Conservation (phyloP, 2,329 filamentous ascomycete species). For the Venturiaceae sp. region DNA sequence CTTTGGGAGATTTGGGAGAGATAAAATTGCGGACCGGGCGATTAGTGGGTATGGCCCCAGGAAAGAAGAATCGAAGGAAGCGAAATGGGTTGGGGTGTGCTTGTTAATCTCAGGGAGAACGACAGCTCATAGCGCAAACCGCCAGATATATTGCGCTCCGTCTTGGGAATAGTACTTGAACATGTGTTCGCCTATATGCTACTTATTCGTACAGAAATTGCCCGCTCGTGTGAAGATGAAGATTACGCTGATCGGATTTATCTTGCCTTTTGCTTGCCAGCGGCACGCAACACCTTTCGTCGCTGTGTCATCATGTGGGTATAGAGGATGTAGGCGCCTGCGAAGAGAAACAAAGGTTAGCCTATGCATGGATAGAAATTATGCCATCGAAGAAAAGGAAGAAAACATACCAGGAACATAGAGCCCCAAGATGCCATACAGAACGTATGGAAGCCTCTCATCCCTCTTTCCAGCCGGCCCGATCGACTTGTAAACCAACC, state of each 20-base stretch:
- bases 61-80: neutral
- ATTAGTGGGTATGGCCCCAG: neutral
- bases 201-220: neutral
- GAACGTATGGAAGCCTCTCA: slow-evolving; percentile 45
- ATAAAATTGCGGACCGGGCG: neutral
- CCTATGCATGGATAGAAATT: neutral
- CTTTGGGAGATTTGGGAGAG: neutral
- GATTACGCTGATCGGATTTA: neutral
- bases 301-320: slow-evolving; percentile 93
- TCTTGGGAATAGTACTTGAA: neutral
- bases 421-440: slow-evolving; percentile 57
- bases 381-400: slow-evolving; percentile 2
- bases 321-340: slow-evolving; percentile 73
- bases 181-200: neutral
- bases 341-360: slow-evolving; percentile 10
- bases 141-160: neutral
- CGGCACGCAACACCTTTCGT: slow-evolving; percentile 62
- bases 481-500: slow-evolving; percentile 64
- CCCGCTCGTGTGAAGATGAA: neutral
- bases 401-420: slow-evolving; percentile 69
- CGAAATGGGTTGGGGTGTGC: neutral
- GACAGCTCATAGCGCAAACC: neutral
- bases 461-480: slow-evolving; percentile 45
- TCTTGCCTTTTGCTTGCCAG: slow-evolving; percentile 30
- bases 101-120: neutral